These are phyloP conservation scores for Trichoderma koningii DNA, from an alignment of 2,329 filamentous ascomycete genomes.

Conservation along the genomic window DNA sequence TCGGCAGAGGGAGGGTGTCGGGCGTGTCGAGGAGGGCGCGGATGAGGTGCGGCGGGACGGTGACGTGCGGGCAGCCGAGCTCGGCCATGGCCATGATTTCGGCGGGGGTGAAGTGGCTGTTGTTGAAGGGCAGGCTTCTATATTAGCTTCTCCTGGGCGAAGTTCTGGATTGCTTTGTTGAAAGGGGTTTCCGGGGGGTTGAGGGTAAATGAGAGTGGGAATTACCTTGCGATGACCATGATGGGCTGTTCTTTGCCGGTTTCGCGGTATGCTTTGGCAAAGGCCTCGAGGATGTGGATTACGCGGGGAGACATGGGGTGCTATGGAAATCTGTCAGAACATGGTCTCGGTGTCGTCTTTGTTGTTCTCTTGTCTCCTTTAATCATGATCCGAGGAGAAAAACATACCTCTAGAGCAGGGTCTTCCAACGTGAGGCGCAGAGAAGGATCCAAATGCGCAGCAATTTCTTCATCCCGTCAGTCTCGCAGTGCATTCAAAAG, in stretches of 20 bases:
- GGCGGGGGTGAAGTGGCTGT: constrained; percentile 28
- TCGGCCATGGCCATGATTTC: constrained; percentile 31
- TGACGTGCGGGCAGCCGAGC: constrained; percentile 31
- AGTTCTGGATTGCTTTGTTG: too few species aligned
- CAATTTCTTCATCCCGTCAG: constrained; percentile 27
- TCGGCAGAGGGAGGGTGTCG: constrained; percentile 18
- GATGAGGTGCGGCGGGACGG: constrained; percentile 28
- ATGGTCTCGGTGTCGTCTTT: neutral
- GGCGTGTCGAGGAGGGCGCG: constrained; percentile 29
- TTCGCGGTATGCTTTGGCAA: constrained; percentile 25
- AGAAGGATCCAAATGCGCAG: constrained; percentile 30
- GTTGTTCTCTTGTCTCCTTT: too few species aligned
- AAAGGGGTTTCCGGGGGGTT: neutral
- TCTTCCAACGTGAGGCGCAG: constrained; percentile 25
- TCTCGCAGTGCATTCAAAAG: neutral
- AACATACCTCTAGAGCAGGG: constrained; percentile 29
- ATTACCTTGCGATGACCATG: constrained; percentile 31
- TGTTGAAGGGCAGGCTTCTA: neutral
- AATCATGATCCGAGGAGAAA: neutral
- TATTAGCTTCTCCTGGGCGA: neutral
- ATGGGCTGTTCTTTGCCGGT: constrained; percentile 31
- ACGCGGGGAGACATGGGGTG: constrained; percentile 31
- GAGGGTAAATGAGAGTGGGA: neutral
- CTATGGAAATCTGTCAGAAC: constrained; percentile 3
- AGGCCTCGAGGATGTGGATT: constrained; percentile 30